Conservation (phyloP, 1,139 yeast genomes). For the Suzukiozyma palmioleophila region DNA sequence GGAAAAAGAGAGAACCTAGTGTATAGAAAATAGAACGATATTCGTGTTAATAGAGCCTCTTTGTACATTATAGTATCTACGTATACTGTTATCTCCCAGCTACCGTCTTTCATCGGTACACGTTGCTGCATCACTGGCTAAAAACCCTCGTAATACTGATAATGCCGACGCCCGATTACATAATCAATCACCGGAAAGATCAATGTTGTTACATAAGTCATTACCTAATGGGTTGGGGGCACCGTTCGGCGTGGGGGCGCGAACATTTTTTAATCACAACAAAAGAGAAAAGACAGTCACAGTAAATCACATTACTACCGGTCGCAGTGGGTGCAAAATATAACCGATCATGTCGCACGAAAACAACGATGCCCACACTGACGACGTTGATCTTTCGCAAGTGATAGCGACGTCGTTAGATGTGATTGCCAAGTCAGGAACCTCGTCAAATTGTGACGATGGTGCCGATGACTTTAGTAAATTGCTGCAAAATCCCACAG, state of each 20-base stretch:
- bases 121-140: too few species aligned
- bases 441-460: slow-evolving; percentile 3
- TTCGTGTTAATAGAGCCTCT: neutral
- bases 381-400: neutral
- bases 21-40: neutral
- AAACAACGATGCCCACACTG: neutral
- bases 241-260: slow-evolving; percentile 4
- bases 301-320: neutral
- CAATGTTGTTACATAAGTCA: too few species aligned
- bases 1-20: slow-evolving; percentile 7
- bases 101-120: too few species aligned
- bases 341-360: neutral
- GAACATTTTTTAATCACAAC: slow-evolving; percentile 5
- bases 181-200: too few species aligned
- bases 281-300: slow-evolving; percentile 8
- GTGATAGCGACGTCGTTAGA: neutral
- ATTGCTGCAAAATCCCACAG: slow-evolving; percentile 5
- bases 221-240: neutral
- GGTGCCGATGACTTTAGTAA: slow-evolving; percentile 1
- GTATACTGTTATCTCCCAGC: too few species aligned
- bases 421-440: neutral
- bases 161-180: too few species aligned
- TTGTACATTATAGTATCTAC: too few species aligned
- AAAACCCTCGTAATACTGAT: too few species aligned
- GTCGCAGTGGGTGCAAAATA: slow-evolving; percentile 6